Evolutionary conservation across 257 asterid species (phyloP).

Genomic region (Ajuga chamaepitys): DNA sequence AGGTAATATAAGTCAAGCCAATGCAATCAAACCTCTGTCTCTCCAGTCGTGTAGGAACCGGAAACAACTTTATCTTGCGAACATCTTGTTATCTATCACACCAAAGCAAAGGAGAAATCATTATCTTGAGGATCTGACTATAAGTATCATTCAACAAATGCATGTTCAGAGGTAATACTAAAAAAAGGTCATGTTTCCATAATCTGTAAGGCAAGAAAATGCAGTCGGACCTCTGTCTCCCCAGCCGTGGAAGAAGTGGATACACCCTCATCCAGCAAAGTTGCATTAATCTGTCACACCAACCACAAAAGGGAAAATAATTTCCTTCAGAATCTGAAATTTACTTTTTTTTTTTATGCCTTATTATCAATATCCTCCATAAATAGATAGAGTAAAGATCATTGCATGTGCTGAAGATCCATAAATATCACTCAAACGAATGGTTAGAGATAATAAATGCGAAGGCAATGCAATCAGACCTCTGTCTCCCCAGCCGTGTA

Average conservation of each 20-base stretch:
- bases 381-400: constrained; percentile 16
- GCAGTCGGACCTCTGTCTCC: constrained; percentile 28
- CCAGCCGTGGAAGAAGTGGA: constrained; percentile 9
- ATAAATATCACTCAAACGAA: constrained; percentile 1
- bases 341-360: constrained; percentile 1
- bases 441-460: neutral
- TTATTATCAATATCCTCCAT: constrained; percentile 10
- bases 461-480: constrained; percentile 23
- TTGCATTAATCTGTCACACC: constrained; percentile 21
- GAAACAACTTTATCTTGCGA: constrained; percentile 17
- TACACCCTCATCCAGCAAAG: constrained; percentile 15
- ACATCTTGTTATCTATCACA: too few relatives aligned
- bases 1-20: neutral
- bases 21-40: constrained; percentile 26
- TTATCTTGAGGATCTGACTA: too few relatives aligned
- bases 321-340: neutral
- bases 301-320: neutral
- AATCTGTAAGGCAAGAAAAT: neutral
- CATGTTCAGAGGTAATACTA: neutral
- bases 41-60: constrained; percentile 10
- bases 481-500: constrained; percentile 16
- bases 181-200: too few relatives aligned
- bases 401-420: neutral
- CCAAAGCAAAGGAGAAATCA: too few relatives aligned
- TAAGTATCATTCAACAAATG: too few relatives aligned